Base-by-base conservation (phyloP, 345 rosid species). In the Gossypium raimondii region DNA sequence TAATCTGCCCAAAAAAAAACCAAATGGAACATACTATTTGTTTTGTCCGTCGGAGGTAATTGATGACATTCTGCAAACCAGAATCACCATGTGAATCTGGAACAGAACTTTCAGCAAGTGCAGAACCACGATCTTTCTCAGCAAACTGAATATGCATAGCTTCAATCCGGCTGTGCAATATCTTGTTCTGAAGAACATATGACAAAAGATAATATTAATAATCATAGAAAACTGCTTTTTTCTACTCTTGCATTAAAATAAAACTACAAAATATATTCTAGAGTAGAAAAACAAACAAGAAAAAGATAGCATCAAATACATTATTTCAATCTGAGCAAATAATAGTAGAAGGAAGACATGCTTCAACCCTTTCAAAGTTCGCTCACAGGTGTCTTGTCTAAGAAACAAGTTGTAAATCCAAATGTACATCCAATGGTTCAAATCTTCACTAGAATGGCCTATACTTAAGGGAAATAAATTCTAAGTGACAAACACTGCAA, bases 31-130 rank as follows among this genome's bases (percentile, higher is more conserved):
- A 81, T 84, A 91, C 98, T 75, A 95, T 93, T 86, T 90, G 93
- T 73, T 93, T 95, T 20, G 91, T 82, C 80, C 91, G 83, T 64
- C 99, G 91, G 66, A 95, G 90, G 85, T 93, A 91, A 78, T 75
- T 88, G 69, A 95, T 81, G 48, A 95, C 99, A 80, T 82, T 89
- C 84, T 91, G 99, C 86, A 91, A 85, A 65, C 92, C 90, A 77
- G 84, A 29, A 84, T 90, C 90, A 79, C 76, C 85, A 76, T 55
- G 74, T 72, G 75, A 76, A 81, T 86, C 93, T 5, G 85, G 56
- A 71, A 25, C 74, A n/a, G 76, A 48, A 76, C 79, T 79, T 62
- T 78, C 82, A 71, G 89, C 81, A 73, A 74, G 82, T 72, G 79
- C 86, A 82, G 85, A 84, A 68, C 38, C 75, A 58, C 86, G 83